Evolutionary conservation across 2,329 filamentous ascomycete species (phyloP).

Genomic region (Cercospora zeina): DNA sequence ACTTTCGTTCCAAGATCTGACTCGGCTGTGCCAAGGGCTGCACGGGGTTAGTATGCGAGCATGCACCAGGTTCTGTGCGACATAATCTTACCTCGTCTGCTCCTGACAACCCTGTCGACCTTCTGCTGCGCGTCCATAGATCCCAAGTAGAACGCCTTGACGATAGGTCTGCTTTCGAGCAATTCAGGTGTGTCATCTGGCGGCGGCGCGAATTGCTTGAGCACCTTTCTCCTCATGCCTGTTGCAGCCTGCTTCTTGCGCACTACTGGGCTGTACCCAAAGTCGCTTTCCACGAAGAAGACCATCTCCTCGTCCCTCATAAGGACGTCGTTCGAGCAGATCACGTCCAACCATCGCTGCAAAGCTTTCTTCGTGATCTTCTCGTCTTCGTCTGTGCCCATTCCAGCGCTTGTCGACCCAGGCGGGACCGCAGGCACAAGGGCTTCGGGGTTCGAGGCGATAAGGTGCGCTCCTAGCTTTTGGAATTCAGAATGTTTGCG

Average conservation of each 20-base stretch:
- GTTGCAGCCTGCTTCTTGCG: conserved; percentile 96
- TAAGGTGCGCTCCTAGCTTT: conserved; percentile 92
- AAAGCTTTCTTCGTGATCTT: conserved; percentile 80
- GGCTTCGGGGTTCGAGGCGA: conserved; percentile 95
- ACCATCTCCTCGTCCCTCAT: conserved; percentile 97
- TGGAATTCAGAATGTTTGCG: conserved; percentile 93
- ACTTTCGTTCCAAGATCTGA: conserved; percentile 92
- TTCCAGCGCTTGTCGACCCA: conserved; percentile 89
- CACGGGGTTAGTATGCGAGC: conserved; percentile 37
- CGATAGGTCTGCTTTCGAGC: conserved; percentile 80
- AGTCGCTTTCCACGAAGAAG: conserved; percentile 98
- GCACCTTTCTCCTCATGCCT: conserved; percentile 86
- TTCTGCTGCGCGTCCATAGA: conserved; percentile 98
- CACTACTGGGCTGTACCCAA: conserved; percentile 93
- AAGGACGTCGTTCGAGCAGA: conserved; percentile 87
- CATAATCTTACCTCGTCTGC: conserved; percentile 70
- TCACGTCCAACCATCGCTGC: conserved; percentile 92
- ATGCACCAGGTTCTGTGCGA: background rate
- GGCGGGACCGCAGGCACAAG: conserved; percentile 92
- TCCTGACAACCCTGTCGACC: conserved; percentile 90
- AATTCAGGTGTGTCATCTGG: conserved; percentile 96
- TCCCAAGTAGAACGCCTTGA: conserved; percentile 93
- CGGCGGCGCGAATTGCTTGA: conserved; percentile 97
- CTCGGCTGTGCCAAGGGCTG: conserved; percentile 87
- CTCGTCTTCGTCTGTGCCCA: conserved; percentile 95